Percentiles rank a stretch among this genome's conserved stretches.
phyloP scores from a whole-genome alignment of 192 early-diverging fungal species.

The Backusella mclennaniae region DNA sequence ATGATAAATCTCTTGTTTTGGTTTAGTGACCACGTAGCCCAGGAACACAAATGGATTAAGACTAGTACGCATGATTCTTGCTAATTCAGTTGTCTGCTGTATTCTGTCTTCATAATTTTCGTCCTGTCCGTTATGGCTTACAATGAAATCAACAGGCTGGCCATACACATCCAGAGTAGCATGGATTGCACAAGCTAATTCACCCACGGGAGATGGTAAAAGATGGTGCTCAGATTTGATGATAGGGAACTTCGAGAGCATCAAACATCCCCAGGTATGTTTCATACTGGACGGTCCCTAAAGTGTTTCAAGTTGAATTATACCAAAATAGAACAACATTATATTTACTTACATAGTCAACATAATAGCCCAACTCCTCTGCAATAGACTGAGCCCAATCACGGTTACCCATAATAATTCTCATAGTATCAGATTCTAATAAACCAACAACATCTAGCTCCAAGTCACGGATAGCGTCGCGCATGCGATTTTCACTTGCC shows the following conservation, averaged over 20 bases:
- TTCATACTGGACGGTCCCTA: slow-evolving; percentile 78
- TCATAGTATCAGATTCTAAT: slow-evolving; percentile 73
- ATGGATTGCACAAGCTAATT: slow-evolving; percentile 83
- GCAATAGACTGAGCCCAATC: slow-evolving; percentile 77
- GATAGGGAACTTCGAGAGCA: slow-evolving; percentile 88
- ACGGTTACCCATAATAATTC: slow-evolving; percentile 85
- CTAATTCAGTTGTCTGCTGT: slow-evolving; percentile 77
- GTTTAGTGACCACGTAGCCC: slow-evolving; percentile 79
- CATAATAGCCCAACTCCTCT: slow-evolving; percentile 74
- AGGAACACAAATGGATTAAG: slow-evolving; percentile 75
- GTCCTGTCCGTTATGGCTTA: slow-evolving; percentile 83
- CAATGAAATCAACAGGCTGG: slow-evolving; percentile 74
- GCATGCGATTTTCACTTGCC: slow-evolving; percentile 71
- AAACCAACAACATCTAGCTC: slow-evolving; percentile 78
- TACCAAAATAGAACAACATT: not conserved
- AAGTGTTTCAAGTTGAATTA: slow-evolving; percentile 5
- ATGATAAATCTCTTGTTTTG: slow-evolving; percentile 60
- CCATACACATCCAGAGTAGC: slow-evolving; percentile 85
- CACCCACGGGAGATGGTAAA: slow-evolving; percentile 77
- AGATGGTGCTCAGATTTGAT: slow-evolving; percentile 68
- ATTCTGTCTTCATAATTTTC: slow-evolving; percentile 72
- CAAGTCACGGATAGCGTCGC: slow-evolving; percentile 72
- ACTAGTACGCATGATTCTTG: slow-evolving; percentile 73
- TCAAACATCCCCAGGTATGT: slow-evolving; percentile 84
- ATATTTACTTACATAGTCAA: slow-evolving; percentile 57